These are phyloP conservation scores for Glebionis coronaria DNA, from an alignment of 129 eudicot species.

Conservation along the genomic window DNA sequence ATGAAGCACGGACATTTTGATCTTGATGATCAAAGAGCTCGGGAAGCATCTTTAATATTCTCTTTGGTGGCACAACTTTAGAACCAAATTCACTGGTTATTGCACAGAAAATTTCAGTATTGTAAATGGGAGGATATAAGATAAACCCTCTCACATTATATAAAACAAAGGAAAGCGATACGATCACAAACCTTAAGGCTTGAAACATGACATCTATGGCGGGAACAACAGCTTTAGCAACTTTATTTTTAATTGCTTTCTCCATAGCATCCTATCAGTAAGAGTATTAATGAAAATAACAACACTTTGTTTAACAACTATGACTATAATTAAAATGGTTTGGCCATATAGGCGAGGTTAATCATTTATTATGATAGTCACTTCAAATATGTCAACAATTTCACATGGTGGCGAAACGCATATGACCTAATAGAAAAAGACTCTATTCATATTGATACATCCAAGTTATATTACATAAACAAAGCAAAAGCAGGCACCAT, in stretches of 20 bases:
- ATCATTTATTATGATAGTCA: too few relatives aligned
- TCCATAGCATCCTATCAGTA: conserved; percentile 91
- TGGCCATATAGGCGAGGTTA: too few relatives aligned
- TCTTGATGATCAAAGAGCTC: conserved; percentile 99
- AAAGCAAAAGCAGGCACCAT: too few relatives aligned
- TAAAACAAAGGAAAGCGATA: too few relatives aligned
- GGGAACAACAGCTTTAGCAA: conserved; percentile 98
- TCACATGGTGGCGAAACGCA: too few relatives aligned
- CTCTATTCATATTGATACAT: too few relatives aligned
- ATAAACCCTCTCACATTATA: too few relatives aligned
- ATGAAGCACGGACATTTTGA: conserved; percentile 98
- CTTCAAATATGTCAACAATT: too few relatives aligned
- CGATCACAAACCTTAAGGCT: conserved; percentile 82
- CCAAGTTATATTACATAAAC: too few relatives aligned
- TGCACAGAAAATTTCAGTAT: conserved; percentile 18
- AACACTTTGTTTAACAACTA: conserved; percentile 3
- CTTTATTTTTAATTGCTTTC: conserved; percentile 93
- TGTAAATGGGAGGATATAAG: background rate
- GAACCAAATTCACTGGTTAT: conserved; percentile 90
- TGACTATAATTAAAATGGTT: too few relatives aligned
- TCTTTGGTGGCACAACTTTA: conserved; percentile 89
- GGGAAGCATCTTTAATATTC: conserved; percentile 98
- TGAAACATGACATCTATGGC: conserved; percentile 99
- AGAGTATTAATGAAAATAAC: background rate
- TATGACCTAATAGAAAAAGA: too few relatives aligned